Base-by-base conservation (phyloP, 495 filamentous ascomycete species). In the Penicillium mononematosum region DNA sequence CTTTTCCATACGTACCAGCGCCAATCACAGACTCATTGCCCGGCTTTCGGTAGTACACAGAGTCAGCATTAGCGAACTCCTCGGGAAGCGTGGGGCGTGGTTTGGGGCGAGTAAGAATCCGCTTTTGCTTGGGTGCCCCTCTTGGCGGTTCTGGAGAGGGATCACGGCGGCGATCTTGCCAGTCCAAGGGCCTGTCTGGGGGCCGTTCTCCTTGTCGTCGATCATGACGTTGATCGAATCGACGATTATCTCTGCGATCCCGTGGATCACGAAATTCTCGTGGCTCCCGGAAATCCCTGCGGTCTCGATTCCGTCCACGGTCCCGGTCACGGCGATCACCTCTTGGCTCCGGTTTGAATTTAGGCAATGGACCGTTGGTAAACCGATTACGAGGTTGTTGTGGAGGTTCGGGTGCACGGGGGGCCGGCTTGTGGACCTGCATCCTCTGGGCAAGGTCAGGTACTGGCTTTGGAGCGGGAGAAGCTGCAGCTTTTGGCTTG, bases 11-110 rank as follows among this genome's bases (percentile, higher is more conserved):
- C 1, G 90, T 96, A 25, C 92, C 92, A 41, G 91, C 94, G 31
- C 92, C 92, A 10, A 97, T 86, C 3, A 97, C 91, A 8, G 92
- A 96, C 68, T 95, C 92, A 64, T 97, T 95, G 5, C 92, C 92
- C 0, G 92, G 91, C 65, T 96, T 96, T 57, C 92, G 78, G 71
- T 85, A 94, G 71, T 91, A 97, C 16, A 96, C 91, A 4, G 91
- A 96, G 45, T 91, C 88, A 2, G 91, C 92, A 4, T 78, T 70
- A 29, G 85, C 82, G 65, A 92, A 84, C 22, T 96, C 90, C 20
- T 83, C 69, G 1, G 85, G 73, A 3, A 96, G 75, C 9, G 78
- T 81, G 12, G 89, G 90, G 50, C 86, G 85, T 55, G 85, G 78
- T 60, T 92, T 96, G 5, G 83, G 67, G 17, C 86, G 83, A 70